Base-by-base conservation (phyloP, 441 rosid species). In the Pelargonium fulgidum region DNA sequence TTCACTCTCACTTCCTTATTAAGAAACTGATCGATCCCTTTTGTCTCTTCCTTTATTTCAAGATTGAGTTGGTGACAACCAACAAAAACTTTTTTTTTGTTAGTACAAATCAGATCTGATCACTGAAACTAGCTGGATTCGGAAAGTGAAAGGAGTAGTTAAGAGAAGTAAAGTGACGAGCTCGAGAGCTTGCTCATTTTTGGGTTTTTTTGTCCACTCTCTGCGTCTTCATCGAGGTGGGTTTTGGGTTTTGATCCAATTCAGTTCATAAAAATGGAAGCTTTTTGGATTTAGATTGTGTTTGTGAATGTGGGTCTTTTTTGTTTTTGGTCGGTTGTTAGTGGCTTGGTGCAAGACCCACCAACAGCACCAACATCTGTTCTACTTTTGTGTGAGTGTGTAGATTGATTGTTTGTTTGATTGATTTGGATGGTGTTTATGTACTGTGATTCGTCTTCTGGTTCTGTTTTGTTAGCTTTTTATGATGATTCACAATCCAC, bases 161-260 rank as follows among this genome's bases (percentile, higher is more conserved):
- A 39, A 39, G 42, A 54, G 61, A 8, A 54, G 61, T 54, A 6
- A 54, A 7, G 61, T 16, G 61, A 54, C 61, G 22, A 54, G 20
- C 61, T 54, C 22, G 22, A 54, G 14, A 54, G 61, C 61, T 54
- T 16, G 61, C 8, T 54, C 10, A 8, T 54, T 54, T 16, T 7
- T 4, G 8, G 24, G 1, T 54, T 54, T 54, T 54, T 22, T 22
- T 52, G 59, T 52, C 59, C 11, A 48, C 14, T 48, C 16, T n/a
- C 59, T 52, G 14, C 59, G 61, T 54, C 61, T 54, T 54, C 61
- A 6, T 19, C 61, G 61, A 54, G 61, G 61, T 54, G 61, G 61
- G 61, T 54, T 13, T 54, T 6, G 22, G 61, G 14, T 19, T 54
- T 19, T 19, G 61, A 54, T 54, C 61, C 61, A 17, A 16, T 14